phyloP scores from a whole-genome alignment of 495 filamentous ascomycete species.

The Aspergillus taichungensis region DNA sequence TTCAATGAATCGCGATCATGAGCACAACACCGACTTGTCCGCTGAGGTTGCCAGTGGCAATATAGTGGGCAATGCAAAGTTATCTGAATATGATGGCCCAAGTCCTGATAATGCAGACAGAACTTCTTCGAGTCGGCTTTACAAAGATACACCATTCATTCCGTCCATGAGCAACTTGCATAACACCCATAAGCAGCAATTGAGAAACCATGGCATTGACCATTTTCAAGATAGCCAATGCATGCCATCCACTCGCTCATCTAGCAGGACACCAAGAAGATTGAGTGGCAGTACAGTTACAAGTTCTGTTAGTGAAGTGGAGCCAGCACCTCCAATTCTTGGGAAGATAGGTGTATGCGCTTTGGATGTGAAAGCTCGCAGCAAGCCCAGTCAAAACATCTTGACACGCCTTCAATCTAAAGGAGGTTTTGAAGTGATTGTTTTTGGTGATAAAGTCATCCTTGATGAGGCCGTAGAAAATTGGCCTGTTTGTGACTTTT shows the following conservation, averaged over 20 bases:
- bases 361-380: slow-evolving; percentile 88
- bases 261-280: slow-evolving; percentile 64
- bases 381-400: slow-evolving; percentile 93
- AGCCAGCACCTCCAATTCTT: slow-evolving; percentile 24
- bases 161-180: slow-evolving; percentile 8
- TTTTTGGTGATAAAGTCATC: slow-evolving; percentile 98
- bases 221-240: slow-evolving; percentile 14
- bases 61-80: slow-evolving; percentile 5
- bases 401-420: slow-evolving; percentile 82
- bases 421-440: slow-evolving; percentile 88
- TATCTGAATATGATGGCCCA: not conserved
- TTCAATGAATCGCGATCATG: not conserved
- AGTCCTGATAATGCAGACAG: slow-evolving; percentile 13
- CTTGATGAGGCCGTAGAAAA: slow-evolving; percentile 75
- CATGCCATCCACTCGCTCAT: slow-evolving; percentile 44
- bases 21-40: not conserved
- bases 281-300: slow-evolving; percentile 68
- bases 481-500: slow-evolving; percentile 68
- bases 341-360: slow-evolving; percentile 89
- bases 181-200: slow-evolving; percentile 4
- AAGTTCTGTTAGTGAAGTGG: slow-evolving; percentile 50
- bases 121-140: slow-evolving; percentile 4
- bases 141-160: slow-evolving; percentile 6
- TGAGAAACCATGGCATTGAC: slow-evolving; percentile 16
- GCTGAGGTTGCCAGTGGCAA: slow-evolving; percentile 1